Percentiles rank a stretch among this genome's conserved stretches.
These are phyloP conservation scores for Cyathus striatus DNA, from an alignment of 768 basidiomycete species.

Conservation along the genomic window DNA sequence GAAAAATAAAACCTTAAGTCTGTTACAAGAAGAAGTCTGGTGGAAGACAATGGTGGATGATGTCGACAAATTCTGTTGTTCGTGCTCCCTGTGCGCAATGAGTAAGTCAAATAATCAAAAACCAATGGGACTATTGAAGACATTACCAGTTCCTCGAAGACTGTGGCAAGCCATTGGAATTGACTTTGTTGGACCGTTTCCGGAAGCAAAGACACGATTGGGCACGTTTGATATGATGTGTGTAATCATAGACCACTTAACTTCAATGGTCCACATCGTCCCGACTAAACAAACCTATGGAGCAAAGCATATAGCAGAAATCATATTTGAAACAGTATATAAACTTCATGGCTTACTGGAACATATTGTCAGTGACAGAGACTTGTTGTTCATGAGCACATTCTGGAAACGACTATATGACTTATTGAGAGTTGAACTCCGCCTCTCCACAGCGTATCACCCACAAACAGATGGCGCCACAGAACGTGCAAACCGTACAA, in stretches of 20 bases:
- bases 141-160: neutral
- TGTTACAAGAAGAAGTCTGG: neutral
- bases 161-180: constrained; percentile 3
- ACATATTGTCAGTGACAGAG: no score
- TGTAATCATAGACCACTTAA: constrained; percentile 1
- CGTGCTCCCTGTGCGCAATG: neutral
- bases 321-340: no score
- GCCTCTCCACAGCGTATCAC: no score
- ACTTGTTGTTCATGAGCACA: no score
- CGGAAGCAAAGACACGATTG: neutral
- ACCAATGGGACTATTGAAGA: constrained; percentile 1
- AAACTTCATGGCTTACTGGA: no score
- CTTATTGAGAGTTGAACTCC: no score
- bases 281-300: no score
- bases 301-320: no score
- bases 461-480: no score
- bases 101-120: constrained; percentile 1
- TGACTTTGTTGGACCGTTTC: constrained; percentile 2
- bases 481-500: no score
- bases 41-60: constrained; percentile 2
- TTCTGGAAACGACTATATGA: no score
- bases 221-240: neutral
- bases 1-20: neutral
- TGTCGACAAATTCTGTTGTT: neutral
- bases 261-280: no score